Evolutionary conservation across 768 basidiomycete genomes (phyloP), one percentile per base, ranked within the genome.

Genomic region (Mycena chlorophos): DNA sequence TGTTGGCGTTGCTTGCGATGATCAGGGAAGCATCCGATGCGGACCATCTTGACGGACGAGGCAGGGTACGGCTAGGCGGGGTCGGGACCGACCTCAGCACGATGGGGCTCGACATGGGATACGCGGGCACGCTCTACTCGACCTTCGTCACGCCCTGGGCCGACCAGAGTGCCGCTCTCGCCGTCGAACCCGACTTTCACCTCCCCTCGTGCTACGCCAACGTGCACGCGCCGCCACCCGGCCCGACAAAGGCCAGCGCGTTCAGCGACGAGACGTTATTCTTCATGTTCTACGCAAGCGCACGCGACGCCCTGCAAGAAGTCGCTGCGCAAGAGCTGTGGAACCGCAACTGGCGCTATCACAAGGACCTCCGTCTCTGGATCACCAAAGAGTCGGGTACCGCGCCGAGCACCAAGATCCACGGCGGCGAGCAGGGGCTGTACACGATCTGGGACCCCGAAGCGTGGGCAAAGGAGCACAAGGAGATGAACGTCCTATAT

Each of bases 141-240:
- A 89, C 89, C 25, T 95, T 98, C 75, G 91, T 96, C 66, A 95
- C 96, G 54, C 95, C 95, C 25, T 98, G 94, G 94, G 85, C 91
- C 59, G 94, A 96, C 71, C 87, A 93, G 60, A 88, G 88, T 61
- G 87, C 88, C 40, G 88, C 88, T 61, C 86, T 86, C 66, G 82
- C 84, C 54, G 87, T 96, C 57, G 94, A 98, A 71, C 94, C 96
- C 13, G 90, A 94, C 68, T 97, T 87, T 69, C 87, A 91, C 64
- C 82, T 95, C 46, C 95, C 95, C 37, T 76, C 84, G 26, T 97
- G 94, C 73, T 98, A 98, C 65, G 71, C 75, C 58, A 94, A 88
- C 71, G 94, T 97, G 46, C 88, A 91, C 63, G 87, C 95, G 29
- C 86, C 88, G 31, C 86, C 93, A 43, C 89, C 91, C 31, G 89